Evolutionary conservation across 805 yeast genomes (phyloP).

Genomic region (Schwanniomyces sp.): DNA sequence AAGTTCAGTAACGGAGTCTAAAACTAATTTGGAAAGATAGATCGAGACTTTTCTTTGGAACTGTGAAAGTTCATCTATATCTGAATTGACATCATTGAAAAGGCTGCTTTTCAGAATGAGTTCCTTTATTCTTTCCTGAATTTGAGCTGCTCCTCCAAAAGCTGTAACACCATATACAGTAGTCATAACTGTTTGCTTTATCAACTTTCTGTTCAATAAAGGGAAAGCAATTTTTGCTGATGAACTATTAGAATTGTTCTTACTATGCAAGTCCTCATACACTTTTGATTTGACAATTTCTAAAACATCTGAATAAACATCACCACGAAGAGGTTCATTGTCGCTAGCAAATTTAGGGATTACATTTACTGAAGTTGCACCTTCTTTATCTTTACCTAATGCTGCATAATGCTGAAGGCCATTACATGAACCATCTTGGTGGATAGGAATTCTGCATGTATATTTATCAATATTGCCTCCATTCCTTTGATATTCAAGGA

Average conservation of each 20-base stretch:
- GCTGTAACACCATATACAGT: slow-evolving; percentile 44
- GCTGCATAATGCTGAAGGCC: slow-evolving; percentile 50
- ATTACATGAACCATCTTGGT: slow-evolving; percentile 47
- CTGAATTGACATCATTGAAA: slow-evolving; percentile 1
- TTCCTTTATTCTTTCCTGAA: slow-evolving; percentile 22
- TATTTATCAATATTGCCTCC: slow-evolving; percentile 21
- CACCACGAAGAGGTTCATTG: slow-evolving; percentile 17
- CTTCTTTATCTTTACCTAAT: slow-evolving; percentile 34
- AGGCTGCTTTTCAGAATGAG: slow-evolving; percentile 10
- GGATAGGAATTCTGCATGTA: slow-evolving; percentile 33
- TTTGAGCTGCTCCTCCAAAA: slow-evolving; percentile 36
- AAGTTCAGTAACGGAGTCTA: slow-evolving; percentile 25
- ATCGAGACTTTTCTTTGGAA: slow-evolving; percentile 4
- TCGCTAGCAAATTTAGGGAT: slow-evolving; percentile 13
- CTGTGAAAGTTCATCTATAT: neutral
- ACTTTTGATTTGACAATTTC: slow-evolving; percentile 19
- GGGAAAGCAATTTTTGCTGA: slow-evolving; percentile 13
- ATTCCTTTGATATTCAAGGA: slow-evolving; percentile 12
- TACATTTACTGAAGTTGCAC: slow-evolving; percentile 41
- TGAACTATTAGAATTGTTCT: neutral
- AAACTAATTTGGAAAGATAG: slow-evolving; percentile 20
- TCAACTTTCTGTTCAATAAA: slow-evolving; percentile 28
- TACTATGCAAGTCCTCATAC: slow-evolving; percentile 2
- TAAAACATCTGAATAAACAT: slow-evolving; percentile 35
- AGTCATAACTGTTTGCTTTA: slow-evolving; percentile 47